Base-by-base conservation (phyloP, 805 yeast genomes). In the Spencermartinsiella europaea region DNA sequence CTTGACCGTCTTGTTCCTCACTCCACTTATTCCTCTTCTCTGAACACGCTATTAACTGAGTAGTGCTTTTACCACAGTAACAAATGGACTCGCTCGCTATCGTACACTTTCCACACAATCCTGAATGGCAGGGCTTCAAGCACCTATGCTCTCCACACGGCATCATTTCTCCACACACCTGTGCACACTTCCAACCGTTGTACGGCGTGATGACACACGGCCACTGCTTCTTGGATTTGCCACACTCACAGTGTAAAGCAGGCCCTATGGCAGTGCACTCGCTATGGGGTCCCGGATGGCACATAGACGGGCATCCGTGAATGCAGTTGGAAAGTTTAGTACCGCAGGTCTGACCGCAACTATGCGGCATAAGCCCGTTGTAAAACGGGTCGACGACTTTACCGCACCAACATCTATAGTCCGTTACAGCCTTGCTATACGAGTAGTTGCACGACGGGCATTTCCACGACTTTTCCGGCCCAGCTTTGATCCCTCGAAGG, bases 271-370 rank as follows among this genome's bases (percentile, higher is more conserved):
- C 88, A 12, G 84, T 80, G 68, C 97, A 89, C 34, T 70, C 70
- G 0, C 87, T 80, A 64, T 90, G 96, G 1, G 89, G 84, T 0
- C 96, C 97, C 2, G 96, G 91, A 62, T 89, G 97, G 61, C 97
- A 89, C 14, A 75, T 73, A 3, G 80, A 66, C 1, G 85, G 65
- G 59, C 97, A 89, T 2, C 79, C 76, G 61, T 89, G 97, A 1
- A 80, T 73, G n/a, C 67, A 64, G 4, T 64, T 60, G n/a, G n/a
- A n/a, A 42, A 82, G 70, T 27, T 76, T 73, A 34, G 70, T 67
- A 42, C 75, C 74, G 68, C 97, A 89, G 0, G 86, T 73, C 60
- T 85, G 89, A 2, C 96, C 96, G 71, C 97, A 90, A 41, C 93
- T 82, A 54, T 89, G 93, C 0, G 96, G 96, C 16, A 72, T 64